Base-by-base conservation (phyloP, 2,329 filamentous ascomycete species). In the Apiospora phragmitis region DNA sequence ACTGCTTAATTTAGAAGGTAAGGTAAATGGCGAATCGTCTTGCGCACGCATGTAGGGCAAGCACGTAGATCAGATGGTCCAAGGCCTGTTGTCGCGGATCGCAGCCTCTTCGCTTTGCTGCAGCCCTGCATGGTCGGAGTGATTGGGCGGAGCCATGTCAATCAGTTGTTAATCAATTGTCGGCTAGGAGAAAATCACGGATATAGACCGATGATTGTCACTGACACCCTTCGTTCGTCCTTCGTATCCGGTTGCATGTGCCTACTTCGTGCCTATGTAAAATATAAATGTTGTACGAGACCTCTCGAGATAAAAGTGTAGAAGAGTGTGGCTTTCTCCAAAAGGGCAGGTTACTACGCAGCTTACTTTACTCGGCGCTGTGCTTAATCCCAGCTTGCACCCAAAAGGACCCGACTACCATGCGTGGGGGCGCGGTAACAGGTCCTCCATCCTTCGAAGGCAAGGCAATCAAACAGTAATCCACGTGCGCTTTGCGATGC, bases 121-220 rank as follows among this genome's bases (percentile, higher is more conserved):
- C 32, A 35, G 55, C 55, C 55, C 55, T 62, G 55, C 32, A 62
- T 38, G 55, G 55, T 62, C 55, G 55, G 55, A 62, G 55, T 62
- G 55, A 38, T 62, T 35, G 55, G 55, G 55, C 55, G 55, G 55
- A 62, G 29, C 55, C 55, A 38, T 62, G 55, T 6, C 55, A 38
- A 62, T 62, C 55, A 62, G 2, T 62, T 38, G 29, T 38, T 18
- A 38, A 38, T 59, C 51, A 35, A 55, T 29, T 29, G 29, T 59
- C 51, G 29, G 29, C 32, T 38, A 3, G 55, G 55, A 18, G 55
- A 35, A 62, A 62, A 62, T 12, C 51, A 55, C 51, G 51, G 32
- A 21, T 55, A 21, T 4, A 26, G 47, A 62, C 55, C 21, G 55
- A 35, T 62, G 55, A 38, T 38, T 21, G 29, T 62, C 18, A 38